A percentile compares a stretch with the other conserved stretches of the same genome.
These are phyloP conservation scores for Cercospora beticola DNA, from an alignment of 2,329 filamentous ascomycete genomes.

Conservation along the genomic window DNA sequence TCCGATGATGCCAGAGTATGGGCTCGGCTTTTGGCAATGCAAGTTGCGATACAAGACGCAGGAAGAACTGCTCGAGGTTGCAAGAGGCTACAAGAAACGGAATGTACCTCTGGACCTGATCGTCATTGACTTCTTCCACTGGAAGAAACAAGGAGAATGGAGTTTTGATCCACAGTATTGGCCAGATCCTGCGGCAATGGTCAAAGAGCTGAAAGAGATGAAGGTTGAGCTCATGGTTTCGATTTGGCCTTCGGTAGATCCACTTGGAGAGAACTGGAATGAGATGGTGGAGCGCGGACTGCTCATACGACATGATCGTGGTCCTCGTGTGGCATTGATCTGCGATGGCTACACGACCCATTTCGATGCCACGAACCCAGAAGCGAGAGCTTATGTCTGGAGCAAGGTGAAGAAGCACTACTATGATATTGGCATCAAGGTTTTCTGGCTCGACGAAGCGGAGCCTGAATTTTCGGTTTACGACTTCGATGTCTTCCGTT, in stretches of 20 bases:
- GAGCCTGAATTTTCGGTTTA: slow-evolving; percentile 66
- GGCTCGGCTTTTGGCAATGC: slow-evolving; percentile 68
- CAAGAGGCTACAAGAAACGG: slow-evolving; percentile 58
- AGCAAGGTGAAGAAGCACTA: slow-evolving; percentile 60
- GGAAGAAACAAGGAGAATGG: slow-evolving; percentile 67
- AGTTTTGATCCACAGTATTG: slow-evolving; percentile 60
- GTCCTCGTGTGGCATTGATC: slow-evolving; percentile 54
- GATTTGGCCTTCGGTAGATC: slow-evolving; percentile 67
- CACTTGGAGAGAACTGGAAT: slow-evolving; percentile 57
- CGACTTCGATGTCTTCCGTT: slow-evolving; percentile 67
- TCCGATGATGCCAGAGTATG: slow-evolving; percentile 68
- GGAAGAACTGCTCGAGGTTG: slow-evolving; percentile 61
- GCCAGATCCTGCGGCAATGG: slow-evolving; percentile 66
- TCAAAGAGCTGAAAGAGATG: slow-evolving; percentile 58
- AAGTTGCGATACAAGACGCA: slow-evolving; percentile 66
- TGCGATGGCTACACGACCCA: slow-evolving; percentile 60
- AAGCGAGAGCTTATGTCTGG: slow-evolving; percentile 61
- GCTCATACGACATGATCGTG: slow-evolving; percentile 61
- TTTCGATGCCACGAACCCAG: slow-evolving; percentile 64
- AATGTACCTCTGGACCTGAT: slow-evolving; percentile 62
- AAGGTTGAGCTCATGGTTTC: slow-evolving; percentile 67
- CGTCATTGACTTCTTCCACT: slow-evolving; percentile 69
- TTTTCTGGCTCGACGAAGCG: slow-evolving; percentile 70
- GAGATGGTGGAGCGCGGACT: slow-evolving; percentile 63
- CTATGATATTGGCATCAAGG: slow-evolving; percentile 59